A percentile compares a stretch with the other conserved stretches of the same genome.
Evolutionary conservation across 495 filamentous ascomycete species (phyloP).

Genomic region (Xeromyces bisporus): DNA sequence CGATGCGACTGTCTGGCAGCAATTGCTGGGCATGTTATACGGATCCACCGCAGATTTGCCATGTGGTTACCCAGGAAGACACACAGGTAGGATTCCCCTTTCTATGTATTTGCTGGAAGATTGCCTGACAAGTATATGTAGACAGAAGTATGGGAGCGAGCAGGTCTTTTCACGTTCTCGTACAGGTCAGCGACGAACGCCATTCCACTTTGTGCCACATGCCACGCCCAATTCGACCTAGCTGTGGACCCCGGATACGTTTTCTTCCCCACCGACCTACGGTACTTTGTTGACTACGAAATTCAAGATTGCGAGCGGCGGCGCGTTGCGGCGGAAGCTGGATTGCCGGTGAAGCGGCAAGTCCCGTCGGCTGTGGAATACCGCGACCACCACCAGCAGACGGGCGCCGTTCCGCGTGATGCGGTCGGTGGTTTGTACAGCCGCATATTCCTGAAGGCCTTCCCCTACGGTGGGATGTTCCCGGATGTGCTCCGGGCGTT

Average conservation of each 20-base stretch:
- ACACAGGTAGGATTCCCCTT: conserved; percentile 1
- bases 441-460: background rate
- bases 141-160: background rate
- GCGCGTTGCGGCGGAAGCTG: background rate
- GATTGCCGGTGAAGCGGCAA: background rate
- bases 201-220: conserved; percentile 3
- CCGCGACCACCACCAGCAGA: background rate
- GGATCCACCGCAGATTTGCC: conserved; percentile 1
- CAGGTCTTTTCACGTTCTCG: background rate
- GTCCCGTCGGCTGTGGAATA: conserved; percentile 1
- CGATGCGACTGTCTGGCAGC: too few species aligned
- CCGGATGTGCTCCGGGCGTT: background rate
- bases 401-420: background rate
- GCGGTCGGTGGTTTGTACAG: background rate
- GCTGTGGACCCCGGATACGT: conserved; percentile 3
- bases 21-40: conserved; percentile 4
- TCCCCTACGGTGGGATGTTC: background rate
- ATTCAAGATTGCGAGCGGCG: conserved; percentile 2
- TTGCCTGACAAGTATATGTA: background rate
- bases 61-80: conserved; percentile 1
- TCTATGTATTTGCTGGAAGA: background rate
- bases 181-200: conserved; percentile 1
- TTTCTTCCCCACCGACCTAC: conserved; percentile 4
- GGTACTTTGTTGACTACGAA: conserved; percentile 6
- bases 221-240: conserved; percentile 3